Evolutionary conservation across 441 rosid species (phyloP).

Genomic region (Raphanus hybrid): DNA sequence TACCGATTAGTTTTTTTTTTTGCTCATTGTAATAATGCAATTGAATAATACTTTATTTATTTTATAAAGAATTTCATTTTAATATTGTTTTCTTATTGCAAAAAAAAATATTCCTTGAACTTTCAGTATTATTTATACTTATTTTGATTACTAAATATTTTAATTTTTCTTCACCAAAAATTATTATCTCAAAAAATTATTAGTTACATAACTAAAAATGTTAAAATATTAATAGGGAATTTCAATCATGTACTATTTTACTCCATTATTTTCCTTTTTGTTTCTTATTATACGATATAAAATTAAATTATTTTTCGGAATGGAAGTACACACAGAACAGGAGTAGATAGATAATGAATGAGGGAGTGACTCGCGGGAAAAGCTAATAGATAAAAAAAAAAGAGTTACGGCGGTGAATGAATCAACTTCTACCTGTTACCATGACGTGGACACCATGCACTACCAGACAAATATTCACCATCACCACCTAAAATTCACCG

Average conservation of each 20-base stretch:
- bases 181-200: not conserved
- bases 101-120: not conserved
- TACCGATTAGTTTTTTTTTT: not conserved
- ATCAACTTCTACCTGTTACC: not conserved
- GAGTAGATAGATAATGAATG: not conserved
- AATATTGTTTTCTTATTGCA: not conserved
- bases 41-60: not conserved
- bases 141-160: no score
- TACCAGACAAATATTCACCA: slow-evolving; percentile 29
- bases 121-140: not conserved
- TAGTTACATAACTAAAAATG: no score
- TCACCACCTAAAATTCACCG: slow-evolving; percentile 30
- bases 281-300: not conserved
- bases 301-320: no score
- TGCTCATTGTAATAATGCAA: not conserved
- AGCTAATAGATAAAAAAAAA: not conserved
- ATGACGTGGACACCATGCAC: slow-evolving; percentile 38
- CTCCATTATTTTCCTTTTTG: not conserved
- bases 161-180: no score
- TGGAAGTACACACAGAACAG: not conserved
- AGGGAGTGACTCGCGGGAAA: not conserved
- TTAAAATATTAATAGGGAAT: not conserved
- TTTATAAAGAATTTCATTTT: not conserved
- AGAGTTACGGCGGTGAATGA: slow-evolving; percentile 15
- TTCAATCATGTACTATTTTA: not conserved